Percentiles rank a stretch among this genome's conserved stretches.
Conservation (phyloP, 2,329 filamentous ascomycete genomes). For the Dactylellina parvicollis region DNA sequence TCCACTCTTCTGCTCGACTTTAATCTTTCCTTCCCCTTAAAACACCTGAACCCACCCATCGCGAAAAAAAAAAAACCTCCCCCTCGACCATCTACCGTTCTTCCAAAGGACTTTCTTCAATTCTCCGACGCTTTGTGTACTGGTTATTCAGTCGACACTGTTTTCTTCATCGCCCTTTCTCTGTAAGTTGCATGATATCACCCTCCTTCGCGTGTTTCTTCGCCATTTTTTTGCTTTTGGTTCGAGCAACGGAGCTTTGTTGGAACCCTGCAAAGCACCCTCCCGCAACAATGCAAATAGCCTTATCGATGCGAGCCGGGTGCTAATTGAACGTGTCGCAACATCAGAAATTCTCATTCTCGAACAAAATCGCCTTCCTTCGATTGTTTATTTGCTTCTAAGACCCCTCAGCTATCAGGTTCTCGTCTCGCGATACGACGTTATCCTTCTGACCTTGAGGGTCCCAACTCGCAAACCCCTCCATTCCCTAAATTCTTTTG, state of each 20-base stretch:
- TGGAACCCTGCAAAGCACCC: conserved; percentile 14
- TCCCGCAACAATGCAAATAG: conserved; percentile 2
- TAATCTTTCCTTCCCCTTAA: conserved; percentile 39
- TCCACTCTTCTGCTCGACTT: conserved; percentile 2
- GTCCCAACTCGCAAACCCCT: conserved; percentile 15
- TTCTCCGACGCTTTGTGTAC: conserved; percentile 43
- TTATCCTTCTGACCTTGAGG: conserved; percentile 37
- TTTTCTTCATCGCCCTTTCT: conserved; percentile 26
- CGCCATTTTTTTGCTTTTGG: conserved; percentile 39
- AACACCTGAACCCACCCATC: conserved; percentile 46
- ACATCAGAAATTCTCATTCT: conserved; percentile 7
- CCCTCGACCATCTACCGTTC: conserved; percentile 21
- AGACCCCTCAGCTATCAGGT: neutral
- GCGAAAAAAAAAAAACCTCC: conserved; percentile 26
- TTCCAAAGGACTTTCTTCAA: conserved; percentile 28
- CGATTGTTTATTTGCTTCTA: conserved; percentile 16
- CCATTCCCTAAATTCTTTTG: conserved; percentile 1
- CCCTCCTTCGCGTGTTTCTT: conserved; percentile 35
- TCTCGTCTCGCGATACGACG: conserved; percentile 12
- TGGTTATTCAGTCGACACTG: conserved; percentile 41
- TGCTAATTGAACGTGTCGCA: conserved; percentile 41
- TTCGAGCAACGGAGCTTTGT: conserved; percentile 24
- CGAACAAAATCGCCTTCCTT: conserved; percentile 28
- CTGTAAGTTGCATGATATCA: conserved; percentile 48
- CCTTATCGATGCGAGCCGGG: neutral